A percentile compares a stretch with the other conserved stretches of the same genome.
phyloP scores from a whole-genome alignment of 805 yeast genomes.

The Blastobotrys americana region DNA sequence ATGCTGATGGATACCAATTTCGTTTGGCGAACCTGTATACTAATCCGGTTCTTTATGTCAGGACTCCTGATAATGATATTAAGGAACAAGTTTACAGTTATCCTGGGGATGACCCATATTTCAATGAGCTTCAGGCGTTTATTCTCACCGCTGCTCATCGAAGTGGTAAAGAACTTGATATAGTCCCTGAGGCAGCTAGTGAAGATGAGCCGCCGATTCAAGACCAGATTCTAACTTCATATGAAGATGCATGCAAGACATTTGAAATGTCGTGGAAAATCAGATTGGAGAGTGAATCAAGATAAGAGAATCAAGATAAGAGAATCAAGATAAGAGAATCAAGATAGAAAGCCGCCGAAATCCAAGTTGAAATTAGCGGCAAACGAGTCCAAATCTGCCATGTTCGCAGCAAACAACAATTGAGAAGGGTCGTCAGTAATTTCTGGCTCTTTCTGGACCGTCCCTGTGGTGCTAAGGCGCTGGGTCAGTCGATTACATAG shows the following conservation, averaged over 20 bases:
- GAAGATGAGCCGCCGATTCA: neutral
- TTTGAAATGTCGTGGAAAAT: conserved; percentile 16
- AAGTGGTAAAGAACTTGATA: conserved; percentile 1
- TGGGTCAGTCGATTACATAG: neutral
- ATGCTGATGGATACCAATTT: conserved; percentile 18
- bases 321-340: neutral
- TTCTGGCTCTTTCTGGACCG: neutral
- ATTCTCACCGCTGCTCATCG: conserved; percentile 7
- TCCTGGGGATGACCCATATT: conserved; percentile 15
- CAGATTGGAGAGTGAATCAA: conserved; percentile 4
- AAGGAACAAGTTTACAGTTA: conserved; percentile 10
- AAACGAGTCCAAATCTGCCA: neutral
- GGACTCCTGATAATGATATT: conserved; percentile 10
- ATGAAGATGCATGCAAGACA: conserved; percentile 15
- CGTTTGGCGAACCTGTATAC: conserved; percentile 15
- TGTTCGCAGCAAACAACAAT: neutral
- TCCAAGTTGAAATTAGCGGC: neutral
- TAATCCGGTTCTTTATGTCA: conserved; percentile 14
- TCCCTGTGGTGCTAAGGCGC: neutral
- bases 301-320: no score
- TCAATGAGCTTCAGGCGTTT: conserved; percentile 13
- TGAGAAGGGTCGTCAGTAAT: neutral
- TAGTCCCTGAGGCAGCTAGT: conserved; percentile 1
- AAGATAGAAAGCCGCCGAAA: neutral
- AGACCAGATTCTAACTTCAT: conserved; percentile 8